phyloP scores from a whole-genome alignment of 345 rosid species.

The Populus euphratica region DNA sequence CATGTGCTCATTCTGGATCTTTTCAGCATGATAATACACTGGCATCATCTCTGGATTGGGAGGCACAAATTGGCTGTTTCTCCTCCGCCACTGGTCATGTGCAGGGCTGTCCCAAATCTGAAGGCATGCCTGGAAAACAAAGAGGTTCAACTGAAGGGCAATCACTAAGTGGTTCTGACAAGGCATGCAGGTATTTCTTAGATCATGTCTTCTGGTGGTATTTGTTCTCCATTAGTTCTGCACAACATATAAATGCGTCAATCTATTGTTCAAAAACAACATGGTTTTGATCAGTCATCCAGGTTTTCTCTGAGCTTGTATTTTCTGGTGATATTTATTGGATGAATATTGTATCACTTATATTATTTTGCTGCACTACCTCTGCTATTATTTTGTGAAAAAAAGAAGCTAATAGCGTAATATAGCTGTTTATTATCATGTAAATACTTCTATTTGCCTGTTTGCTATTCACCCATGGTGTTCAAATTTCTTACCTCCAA shows the following conservation, averaged over 20 bases:
- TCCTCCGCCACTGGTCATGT: constrained; percentile 26
- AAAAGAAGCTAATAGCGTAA: not conserved
- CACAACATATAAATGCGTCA: not conserved
- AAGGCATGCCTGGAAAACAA: constrained; percentile 16
- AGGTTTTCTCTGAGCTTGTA: not conserved
- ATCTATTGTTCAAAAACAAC: not conserved
- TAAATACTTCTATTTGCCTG: not conserved
- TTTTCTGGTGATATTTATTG: not conserved
- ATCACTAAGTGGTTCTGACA: constrained; percentile 27
- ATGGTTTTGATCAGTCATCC: not conserved
- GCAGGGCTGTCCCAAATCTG: constrained; percentile 18
- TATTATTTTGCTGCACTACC: not conserved
- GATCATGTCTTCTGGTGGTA: not conserved
- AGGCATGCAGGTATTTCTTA: constrained; percentile 39
- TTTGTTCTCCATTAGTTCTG: not conserved
- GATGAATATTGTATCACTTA: not conserved
- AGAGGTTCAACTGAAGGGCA: constrained; percentile 27
- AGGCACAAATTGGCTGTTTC: constrained; percentile 21
- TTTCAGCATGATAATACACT: constrained; percentile 28
- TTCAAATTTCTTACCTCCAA: constrained; percentile 14
- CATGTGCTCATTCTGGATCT: constrained; percentile 28
- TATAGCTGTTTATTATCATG: not conserved
- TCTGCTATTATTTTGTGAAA: not conserved
- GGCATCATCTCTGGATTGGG: constrained; percentile 30
- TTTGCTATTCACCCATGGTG: not conserved